A percentile compares a stretch with the other conserved stretches of the same genome.
Evolutionary conservation across 2,329 filamentous ascomycete genomes (phyloP).

Genomic region (Penicillium sclerotiorum): DNA sequence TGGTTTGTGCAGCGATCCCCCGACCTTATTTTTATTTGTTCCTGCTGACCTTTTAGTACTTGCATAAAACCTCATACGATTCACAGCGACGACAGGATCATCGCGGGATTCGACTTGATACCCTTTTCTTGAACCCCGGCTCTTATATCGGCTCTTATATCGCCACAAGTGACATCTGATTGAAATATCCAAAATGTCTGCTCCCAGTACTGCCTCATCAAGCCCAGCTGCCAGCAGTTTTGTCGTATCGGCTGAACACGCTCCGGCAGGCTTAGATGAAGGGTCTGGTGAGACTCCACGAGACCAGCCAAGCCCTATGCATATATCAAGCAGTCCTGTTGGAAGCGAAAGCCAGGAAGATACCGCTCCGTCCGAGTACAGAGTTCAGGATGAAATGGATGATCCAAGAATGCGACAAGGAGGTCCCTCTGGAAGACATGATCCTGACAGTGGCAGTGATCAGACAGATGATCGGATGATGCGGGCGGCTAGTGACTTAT

Average conservation of each 20-base stretch:
- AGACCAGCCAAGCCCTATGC: neutral
- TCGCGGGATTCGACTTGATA: too few relatives aligned
- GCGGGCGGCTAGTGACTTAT: neutral
- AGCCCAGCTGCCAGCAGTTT: neutral
- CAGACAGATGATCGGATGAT: neutral
- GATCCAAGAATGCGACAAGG: neutral
- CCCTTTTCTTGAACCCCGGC: too few relatives aligned
- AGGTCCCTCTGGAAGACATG: neutral
- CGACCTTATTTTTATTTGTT: neutral
- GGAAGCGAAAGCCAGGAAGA: neutral
- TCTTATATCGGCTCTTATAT: too few relatives aligned
- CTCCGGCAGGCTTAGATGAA: neutral
- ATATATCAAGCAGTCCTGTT: neutral
- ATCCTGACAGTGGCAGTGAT: neutral
- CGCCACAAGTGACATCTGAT: too few relatives aligned
- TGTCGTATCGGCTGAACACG: neutral
- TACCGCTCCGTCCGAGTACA: neutral
- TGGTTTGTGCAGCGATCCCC: neutral
- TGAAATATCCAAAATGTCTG: neutral
- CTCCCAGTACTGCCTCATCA: neutral
- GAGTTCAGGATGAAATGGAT: neutral
- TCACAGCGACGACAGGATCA: too few relatives aligned
- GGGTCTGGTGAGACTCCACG: neutral
- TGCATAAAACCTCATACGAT: neutral
- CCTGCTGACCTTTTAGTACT: neutral